Evolutionary conservation across 1,284 basidiomycete species (phyloP), one percentile per base, ranked within the genome.

Genomic region (Pascua sp.): DNA sequence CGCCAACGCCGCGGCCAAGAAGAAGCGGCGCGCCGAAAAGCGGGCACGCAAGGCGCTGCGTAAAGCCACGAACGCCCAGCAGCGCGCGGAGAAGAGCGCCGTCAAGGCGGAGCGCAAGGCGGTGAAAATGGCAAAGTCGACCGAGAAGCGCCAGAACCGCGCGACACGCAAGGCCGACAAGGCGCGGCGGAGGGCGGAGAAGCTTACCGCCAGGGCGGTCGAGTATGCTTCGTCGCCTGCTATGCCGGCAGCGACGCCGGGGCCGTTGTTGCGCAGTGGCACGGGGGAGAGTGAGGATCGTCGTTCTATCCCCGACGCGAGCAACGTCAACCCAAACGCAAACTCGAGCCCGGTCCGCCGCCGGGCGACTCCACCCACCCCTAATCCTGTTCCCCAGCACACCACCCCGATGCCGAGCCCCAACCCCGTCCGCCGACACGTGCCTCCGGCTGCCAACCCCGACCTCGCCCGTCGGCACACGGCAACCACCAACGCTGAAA

Each of bases 1-100:
- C 1, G 52, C 42, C n/a, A 53, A 53, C 16, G 45, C 38, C 11
- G 52, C 40, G 1, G 52, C 42, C n/a, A 53, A 53, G 36, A 39
- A 17, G 8, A 47, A 51, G 32, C 42, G 39, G 15, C 51, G 49
- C 39, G 59, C 59, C 4, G 58, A 60, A 44, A 60, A 56, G 54
- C 39, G 39, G 43, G 56, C 56, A 4, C 51, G 51, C 24, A 42
- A 38, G 11, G 56, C 56, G 5, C 51, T 53, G 8, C 47, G 51
- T 9, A 39, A 24, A 38, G 51, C 48, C 5, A 50, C 45, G 9
- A 56, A 56, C 40, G 43, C 45, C 13, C 37, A 57, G 51, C 51
- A 48, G 36, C 11, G 15, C 8, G 47, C 47, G 24, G 51, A 48
- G 36, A 12, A 15, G 17, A 40, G 12, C 10, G 18, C 9, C 17